A percentile compares a stretch with the other conserved stretches of the same genome.
These are phyloP conservation scores for Sarcomyxa edulis DNA, from an alignment of 768 basidiomycete genomes.

Conservation along the genomic window DNA sequence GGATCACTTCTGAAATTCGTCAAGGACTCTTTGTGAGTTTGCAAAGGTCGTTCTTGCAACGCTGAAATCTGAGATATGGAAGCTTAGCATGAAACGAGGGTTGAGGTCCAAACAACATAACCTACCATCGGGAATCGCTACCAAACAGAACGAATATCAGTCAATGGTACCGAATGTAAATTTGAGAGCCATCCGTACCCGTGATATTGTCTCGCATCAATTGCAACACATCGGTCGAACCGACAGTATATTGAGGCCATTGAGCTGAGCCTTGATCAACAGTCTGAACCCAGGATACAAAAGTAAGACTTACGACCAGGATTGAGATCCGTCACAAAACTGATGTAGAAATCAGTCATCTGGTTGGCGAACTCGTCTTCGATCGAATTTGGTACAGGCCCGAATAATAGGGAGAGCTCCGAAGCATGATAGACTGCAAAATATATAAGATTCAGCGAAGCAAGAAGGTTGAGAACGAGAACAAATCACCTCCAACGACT, in stretches of 20 bases:
- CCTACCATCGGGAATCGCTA: no score
- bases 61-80: no score
- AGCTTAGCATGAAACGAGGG: no score
- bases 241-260: slow-evolving; percentile 40
- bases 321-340: slow-evolving; percentile 49
- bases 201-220: slow-evolving; percentile 49
- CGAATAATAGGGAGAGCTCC: slow-evolving; percentile 44
- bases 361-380: slow-evolving; percentile 42
- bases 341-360: slow-evolving; percentile 49
- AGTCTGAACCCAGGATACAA: not conserved
- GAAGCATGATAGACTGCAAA: slow-evolving; percentile 41
- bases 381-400: slow-evolving; percentile 35
- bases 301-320: slow-evolving; percentile 41
- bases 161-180: no score
- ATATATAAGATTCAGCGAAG: slow-evolving; percentile 1
- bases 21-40: no score
- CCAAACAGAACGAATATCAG: no score
- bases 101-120: no score
- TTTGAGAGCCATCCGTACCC: no score
- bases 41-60: no score
- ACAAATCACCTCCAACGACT: slow-evolving; percentile 42
- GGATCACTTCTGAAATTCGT: no score
- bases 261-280: slow-evolving; percentile 19
- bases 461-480: not conserved
- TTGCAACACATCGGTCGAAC: slow-evolving; percentile 37